phyloP scores from a whole-genome alignment of 441 rosid genomes.

The Croton laevigatus region DNA sequence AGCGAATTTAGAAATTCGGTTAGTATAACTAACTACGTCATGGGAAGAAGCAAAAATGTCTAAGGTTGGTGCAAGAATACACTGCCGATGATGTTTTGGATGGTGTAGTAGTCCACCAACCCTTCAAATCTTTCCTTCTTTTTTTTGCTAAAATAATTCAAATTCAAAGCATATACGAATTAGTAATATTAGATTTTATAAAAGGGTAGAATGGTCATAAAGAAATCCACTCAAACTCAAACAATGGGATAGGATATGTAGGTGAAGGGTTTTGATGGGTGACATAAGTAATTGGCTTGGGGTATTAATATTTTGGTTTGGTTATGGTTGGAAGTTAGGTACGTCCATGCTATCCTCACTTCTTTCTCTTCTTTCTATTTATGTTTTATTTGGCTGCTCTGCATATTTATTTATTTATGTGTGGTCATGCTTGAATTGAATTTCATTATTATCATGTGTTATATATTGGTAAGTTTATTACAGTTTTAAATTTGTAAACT shows the following conservation, averaged over 20 bases:
- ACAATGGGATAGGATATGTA: constrained; percentile 2
- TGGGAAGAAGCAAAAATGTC: not conserved
- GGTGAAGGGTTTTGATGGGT: constrained; percentile 11
- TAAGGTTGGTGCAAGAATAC: not conserved
- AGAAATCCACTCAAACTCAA: no score
- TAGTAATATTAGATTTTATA: not conserved
- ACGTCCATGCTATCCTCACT: constrained; percentile 25
- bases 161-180: no score
- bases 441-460: no score
- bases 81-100: constrained; percentile 23
- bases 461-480: no score
- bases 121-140: not conserved
- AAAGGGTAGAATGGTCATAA: not conserved
- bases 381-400: not conserved
- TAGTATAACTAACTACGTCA: not conserved
- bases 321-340: constrained; percentile 42
- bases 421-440: no score
- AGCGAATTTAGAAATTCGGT: not conserved
- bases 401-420: not conserved
- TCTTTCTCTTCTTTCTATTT: not conserved
- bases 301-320: constrained; percentile 18
- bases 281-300: not conserved
- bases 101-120: constrained; percentile 35
- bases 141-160: not conserved
- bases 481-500: no score